phyloP scores from a whole-genome alignment of 345 rosid genomes.

The Melaleuca alternifolia region DNA sequence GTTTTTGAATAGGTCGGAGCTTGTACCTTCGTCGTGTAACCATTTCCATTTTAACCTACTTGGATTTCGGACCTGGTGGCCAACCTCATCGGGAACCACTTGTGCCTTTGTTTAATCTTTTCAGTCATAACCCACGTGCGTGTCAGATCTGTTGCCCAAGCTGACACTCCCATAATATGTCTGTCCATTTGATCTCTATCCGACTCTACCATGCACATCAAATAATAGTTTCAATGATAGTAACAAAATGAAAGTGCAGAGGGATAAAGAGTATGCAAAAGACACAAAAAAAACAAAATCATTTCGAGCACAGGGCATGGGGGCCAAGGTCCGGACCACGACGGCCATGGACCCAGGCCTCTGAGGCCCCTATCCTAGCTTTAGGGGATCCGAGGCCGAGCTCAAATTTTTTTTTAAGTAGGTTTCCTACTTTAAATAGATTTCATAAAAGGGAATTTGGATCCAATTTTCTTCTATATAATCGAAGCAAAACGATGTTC shows the following conservation, averaged over 20 bases:
- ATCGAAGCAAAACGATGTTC: not conserved
- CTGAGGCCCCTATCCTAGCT: not conserved
- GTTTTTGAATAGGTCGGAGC: conserved; percentile 65
- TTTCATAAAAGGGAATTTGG: not conserved
- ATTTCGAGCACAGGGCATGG: rapidly evolving
- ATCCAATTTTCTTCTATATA: no score
- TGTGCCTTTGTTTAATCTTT: conserved; percentile 26
- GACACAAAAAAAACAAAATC: not conserved
- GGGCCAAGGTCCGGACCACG: rapidly evolving
- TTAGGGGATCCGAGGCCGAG: not conserved
- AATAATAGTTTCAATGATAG: not conserved
- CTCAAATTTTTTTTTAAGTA: not conserved
- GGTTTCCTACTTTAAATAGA: no score
- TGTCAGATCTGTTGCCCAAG: not conserved
- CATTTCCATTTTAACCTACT: not conserved
- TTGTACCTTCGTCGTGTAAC: conserved; percentile 42
- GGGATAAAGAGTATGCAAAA: not conserved
- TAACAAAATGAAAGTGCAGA: not conserved
- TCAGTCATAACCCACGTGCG: not conserved
- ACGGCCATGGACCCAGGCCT: not conserved
- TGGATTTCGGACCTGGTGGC: not conserved
- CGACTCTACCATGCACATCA: not conserved
- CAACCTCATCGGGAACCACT: not conserved
- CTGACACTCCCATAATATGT: not conserved
- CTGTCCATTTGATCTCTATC: not conserved